Conservation (phyloP, 2,329 filamentous ascomycete genomes). For the Aschersonia sp. region DNA sequence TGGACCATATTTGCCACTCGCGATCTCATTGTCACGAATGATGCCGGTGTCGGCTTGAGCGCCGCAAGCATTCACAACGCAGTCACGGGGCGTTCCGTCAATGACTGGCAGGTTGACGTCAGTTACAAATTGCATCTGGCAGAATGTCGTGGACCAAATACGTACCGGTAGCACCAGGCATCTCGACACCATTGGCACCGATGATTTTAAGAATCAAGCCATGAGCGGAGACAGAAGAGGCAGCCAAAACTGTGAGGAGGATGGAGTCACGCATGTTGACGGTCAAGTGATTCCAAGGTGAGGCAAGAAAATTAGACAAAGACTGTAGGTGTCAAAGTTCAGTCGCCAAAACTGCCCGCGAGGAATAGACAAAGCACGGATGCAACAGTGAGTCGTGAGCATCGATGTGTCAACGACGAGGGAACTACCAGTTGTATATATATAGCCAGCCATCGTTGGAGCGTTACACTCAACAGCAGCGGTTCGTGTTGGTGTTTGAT, state of each 20-base stretch:
- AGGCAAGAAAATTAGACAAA: not conserved
- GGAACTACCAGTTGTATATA: not conserved
- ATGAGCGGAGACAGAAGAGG: slow-evolving; percentile 35
- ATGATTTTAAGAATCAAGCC: slow-evolving; percentile 40
- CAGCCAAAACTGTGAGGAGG: slow-evolving; percentile 18
- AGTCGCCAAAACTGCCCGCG: not conserved
- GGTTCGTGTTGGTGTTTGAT: not conserved
- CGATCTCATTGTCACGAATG: slow-evolving; percentile 46
- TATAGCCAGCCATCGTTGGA: not conserved
- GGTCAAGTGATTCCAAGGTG: not conserved
- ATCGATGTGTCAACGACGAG: not conserved
- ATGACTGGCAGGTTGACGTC: slow-evolving; percentile 22
- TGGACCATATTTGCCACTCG: slow-evolving; percentile 33
- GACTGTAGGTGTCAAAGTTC: not conserved
- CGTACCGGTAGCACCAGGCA: slow-evolving; percentile 37
- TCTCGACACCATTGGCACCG: slow-evolving; percentile 46
- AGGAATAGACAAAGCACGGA: not conserved
- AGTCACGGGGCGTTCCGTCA: slow-evolving; percentile 54
- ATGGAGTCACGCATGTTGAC: slow-evolving; percentile 15
- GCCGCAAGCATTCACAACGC: slow-evolving; percentile 43
- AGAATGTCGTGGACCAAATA: slow-evolving; percentile 1
- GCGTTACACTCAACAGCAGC: too few species aligned
- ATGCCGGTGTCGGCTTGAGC: slow-evolving; percentile 56
- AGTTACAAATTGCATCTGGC: not conserved
- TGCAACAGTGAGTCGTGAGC: not conserved